Conservation (phyloP, 306 rosid genomes). For the Pachyrhizus erosus region DNA sequence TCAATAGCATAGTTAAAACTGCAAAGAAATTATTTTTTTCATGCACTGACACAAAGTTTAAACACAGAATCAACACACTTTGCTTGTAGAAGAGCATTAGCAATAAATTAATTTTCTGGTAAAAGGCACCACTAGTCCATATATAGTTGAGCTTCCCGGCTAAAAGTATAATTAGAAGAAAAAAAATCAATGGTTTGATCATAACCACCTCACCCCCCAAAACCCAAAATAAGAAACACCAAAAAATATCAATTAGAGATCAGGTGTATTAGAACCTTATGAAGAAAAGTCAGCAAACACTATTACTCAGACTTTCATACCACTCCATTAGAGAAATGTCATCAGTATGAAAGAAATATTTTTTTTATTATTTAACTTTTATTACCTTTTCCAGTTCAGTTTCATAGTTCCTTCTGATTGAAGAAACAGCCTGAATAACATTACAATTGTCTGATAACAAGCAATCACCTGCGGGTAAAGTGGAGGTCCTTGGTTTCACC, state of each 20-base stretch:
- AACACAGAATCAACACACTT: background rate
- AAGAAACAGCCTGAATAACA: slow-evolving; percentile 63
- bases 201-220: background rate
- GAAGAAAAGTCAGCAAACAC: slow-evolving; percentile 2
- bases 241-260: too few relatives aligned
- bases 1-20: background rate
- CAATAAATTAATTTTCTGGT: slow-evolving; percentile 8
- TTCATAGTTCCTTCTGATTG: slow-evolving; percentile 69
- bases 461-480: slow-evolving; percentile 48
- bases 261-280: background rate
- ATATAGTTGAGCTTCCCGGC: background rate
- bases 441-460: slow-evolving; percentile 56
- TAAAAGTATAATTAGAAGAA: background rate
- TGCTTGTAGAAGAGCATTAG: slow-evolving; percentile 1
- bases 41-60: background rate
- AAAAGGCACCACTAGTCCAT: background rate
- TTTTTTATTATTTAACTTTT: slow-evolving; percentile 1
- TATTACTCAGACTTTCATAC: slow-evolving; percentile 2
- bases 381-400: slow-evolving; percentile 81
- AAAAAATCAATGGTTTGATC: background rate
- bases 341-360: background rate
- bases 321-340: background rate
- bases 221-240: background rate
- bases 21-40: background rate
- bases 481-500: slow-evolving; percentile 61